phyloP scores from a whole-genome alignment of 768 basidiomycete genomes.

The Phylloporus sp. region DNA sequence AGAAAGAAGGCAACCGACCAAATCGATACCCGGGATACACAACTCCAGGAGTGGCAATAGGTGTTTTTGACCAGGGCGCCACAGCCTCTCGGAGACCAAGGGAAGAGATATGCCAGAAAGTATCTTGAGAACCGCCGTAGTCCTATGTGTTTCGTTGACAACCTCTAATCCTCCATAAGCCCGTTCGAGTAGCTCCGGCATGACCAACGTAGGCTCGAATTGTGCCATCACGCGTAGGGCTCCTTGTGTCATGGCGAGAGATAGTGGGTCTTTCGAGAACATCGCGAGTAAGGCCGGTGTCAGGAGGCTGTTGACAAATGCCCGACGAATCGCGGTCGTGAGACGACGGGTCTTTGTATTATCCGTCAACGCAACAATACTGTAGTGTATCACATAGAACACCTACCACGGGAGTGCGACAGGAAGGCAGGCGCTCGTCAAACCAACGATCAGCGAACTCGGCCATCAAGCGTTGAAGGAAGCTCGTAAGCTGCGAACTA shows the following conservation, averaged over 20 bases:
- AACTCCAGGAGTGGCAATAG: conserved; percentile 83
- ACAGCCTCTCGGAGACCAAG: conserved; percentile 69
- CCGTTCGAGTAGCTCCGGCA: conserved; percentile 88
- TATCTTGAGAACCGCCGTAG: conserved; percentile 84
- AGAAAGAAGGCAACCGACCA: conserved; percentile 41
- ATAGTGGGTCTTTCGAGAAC: conserved; percentile 80
- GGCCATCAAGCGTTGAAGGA: conserved; percentile 67
- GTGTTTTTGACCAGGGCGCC: conserved; percentile 86
- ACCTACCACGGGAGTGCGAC: conserved; percentile 70
- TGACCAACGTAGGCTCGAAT: conserved; percentile 77
- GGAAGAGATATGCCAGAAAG: conserved; percentile 73
- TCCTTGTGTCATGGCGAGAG: conserved; percentile 77
- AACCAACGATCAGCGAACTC: conserved; percentile 78
- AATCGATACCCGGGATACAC: conserved; percentile 87
- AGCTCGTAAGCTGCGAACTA: conserved; percentile 59
- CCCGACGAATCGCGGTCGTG: conserved; percentile 72
- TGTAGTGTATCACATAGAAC: not conserved
- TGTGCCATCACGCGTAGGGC: conserved; percentile 73
- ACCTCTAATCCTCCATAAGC: conserved; percentile 90
- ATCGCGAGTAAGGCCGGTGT: conserved; percentile 89
- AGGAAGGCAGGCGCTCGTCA: conserved; percentile 71
- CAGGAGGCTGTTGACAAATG: conserved; percentile 74
- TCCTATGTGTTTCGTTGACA: conserved; percentile 92
- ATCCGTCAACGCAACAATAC: not conserved
- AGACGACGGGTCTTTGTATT: conserved; percentile 59